These are phyloP conservation scores for Exserohilum rostratum DNA, from an alignment of 2,329 filamentous ascomycete species.

Conservation along the genomic window DNA sequence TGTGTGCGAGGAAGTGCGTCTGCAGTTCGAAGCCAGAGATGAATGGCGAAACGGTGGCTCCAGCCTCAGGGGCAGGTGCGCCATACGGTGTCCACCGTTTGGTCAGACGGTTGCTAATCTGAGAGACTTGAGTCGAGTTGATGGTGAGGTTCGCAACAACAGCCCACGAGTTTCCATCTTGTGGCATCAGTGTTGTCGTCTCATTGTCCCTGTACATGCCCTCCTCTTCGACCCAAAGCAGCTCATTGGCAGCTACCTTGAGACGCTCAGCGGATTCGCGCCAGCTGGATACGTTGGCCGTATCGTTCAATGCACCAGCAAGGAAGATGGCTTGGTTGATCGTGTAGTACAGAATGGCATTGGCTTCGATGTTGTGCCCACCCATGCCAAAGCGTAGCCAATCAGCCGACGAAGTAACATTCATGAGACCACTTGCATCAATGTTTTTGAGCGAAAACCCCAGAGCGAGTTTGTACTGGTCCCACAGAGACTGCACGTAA, in stretches of 20 bases:
- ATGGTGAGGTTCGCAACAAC: conserved; percentile 48
- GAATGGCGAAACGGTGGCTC: conserved; percentile 56
- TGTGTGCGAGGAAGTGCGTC: conserved; percentile 51
- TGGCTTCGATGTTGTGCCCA: conserved; percentile 56
- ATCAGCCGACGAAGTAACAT: conserved; percentile 53
- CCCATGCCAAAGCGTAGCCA: conserved; percentile 60
- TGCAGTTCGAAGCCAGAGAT: conserved; percentile 56
- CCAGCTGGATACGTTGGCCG: conserved; percentile 50
- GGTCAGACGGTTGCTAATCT: conserved; percentile 43
- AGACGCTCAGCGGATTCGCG: conserved; percentile 51
- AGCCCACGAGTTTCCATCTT: conserved; percentile 54
- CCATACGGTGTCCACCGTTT: conserved; percentile 52
- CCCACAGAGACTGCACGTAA: conserved; percentile 53
- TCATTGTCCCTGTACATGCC: conserved; percentile 63
- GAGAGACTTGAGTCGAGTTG: conserved; percentile 33
- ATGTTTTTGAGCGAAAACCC: conserved; percentile 52
- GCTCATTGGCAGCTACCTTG: conserved; percentile 53
- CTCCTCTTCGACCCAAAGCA: conserved; percentile 57
- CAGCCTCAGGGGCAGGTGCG: conserved; percentile 57
- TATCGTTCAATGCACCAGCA: conserved; percentile 56
- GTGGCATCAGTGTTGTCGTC: conserved; percentile 57
- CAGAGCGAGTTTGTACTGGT: conserved; percentile 52
- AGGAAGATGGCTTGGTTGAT: conserved; percentile 60
- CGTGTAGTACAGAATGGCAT: conserved; percentile 57
- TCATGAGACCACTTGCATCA: conserved; percentile 53